phyloP scores from a whole-genome alignment of 345 rosid genomes.

The Clausena lansium region DNA sequence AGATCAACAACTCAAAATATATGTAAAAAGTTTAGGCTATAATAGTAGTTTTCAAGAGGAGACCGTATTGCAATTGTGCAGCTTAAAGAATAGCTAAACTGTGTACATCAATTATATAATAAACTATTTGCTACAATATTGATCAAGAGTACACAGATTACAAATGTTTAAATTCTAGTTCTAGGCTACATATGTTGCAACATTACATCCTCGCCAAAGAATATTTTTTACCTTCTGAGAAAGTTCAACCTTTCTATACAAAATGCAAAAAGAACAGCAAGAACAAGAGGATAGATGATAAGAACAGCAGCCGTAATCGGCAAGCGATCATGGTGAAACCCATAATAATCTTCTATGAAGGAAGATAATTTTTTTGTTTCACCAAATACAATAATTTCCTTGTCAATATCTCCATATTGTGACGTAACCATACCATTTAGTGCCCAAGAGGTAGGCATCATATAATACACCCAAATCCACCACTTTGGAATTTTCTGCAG shows the following conservation, averaged over 20 bases:
- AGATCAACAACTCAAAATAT: too few species aligned
- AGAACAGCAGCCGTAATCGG: constrained; percentile 38
- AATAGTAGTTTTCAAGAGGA: too few species aligned
- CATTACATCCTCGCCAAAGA: neutral
- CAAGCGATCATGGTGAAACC: constrained; percentile 43
- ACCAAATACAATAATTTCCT: constrained; percentile 46
- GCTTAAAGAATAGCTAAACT: too few species aligned
- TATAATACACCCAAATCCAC: constrained; percentile 79
- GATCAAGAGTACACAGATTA: too few species aligned
- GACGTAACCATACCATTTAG: constrained; percentile 62
- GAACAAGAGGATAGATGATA: constrained; percentile 44
- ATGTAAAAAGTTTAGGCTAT: too few species aligned
- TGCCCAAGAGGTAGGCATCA: constrained; percentile 71
- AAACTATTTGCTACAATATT: too few species aligned
- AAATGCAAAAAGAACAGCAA: constrained; percentile 59
- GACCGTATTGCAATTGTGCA: too few species aligned
- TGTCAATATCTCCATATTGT: constrained; percentile 67
- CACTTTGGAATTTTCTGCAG: constrained; percentile 78
- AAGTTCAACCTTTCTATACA: constrained; percentile 55
- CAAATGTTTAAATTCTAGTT: too few species aligned
- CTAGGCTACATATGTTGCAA: too few species aligned
- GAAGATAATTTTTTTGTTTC: constrained; percentile 36
- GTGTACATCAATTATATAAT: too few species aligned
- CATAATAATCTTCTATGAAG: constrained; percentile 56
- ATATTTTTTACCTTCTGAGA: constrained; percentile 46